phyloP scores from a whole-genome alignment of 768 basidiomycete genomes.

The Clitopilus passeckerianus region DNA sequence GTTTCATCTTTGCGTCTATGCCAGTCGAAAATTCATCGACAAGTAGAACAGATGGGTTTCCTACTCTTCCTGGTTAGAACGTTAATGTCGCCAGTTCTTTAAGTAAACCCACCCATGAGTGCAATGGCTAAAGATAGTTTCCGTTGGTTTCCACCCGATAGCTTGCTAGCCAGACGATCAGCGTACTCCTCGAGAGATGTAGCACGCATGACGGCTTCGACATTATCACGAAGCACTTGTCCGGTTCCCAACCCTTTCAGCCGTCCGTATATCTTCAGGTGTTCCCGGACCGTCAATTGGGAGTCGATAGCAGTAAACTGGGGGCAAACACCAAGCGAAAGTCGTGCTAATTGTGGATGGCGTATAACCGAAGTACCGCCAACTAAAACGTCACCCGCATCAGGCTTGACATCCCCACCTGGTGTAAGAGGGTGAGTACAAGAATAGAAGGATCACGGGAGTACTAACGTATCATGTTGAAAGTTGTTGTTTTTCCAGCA shows the following conservation, averaged over 20 bases:
- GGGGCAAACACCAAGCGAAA: slow-evolving; percentile 75
- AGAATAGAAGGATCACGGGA: neutral
- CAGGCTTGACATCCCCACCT: slow-evolving; percentile 66
- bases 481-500: slow-evolving; percentile 77
- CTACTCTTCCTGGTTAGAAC: slow-evolving; percentile 35
- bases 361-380: slow-evolving; percentile 57
- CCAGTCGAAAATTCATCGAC: slow-evolving; percentile 84
- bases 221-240: slow-evolving; percentile 41
- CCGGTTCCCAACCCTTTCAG: slow-evolving; percentile 60
- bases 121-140: slow-evolving; percentile 74
- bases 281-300: slow-evolving; percentile 72
- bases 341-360: slow-evolving; percentile 56
- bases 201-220: slow-evolving; percentile 51
- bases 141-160: slow-evolving; percentile 76
- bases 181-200: slow-evolving; percentile 56
- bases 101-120: slow-evolving; percentile 42
- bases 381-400: slow-evolving; percentile 63
- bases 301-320: slow-evolving; percentile 80
- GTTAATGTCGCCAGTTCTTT: neutral
- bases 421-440: neutral
- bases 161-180: slow-evolving; percentile 62
- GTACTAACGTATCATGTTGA: slow-evolving; percentile 69
- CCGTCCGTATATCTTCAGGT: slow-evolving; percentile 62
- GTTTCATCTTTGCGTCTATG: slow-evolving; percentile 75
- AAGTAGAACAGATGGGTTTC: slow-evolving; percentile 70